Conservation (phyloP, 139 green algal genomes). For the Trebouxia sp. region DNA sequence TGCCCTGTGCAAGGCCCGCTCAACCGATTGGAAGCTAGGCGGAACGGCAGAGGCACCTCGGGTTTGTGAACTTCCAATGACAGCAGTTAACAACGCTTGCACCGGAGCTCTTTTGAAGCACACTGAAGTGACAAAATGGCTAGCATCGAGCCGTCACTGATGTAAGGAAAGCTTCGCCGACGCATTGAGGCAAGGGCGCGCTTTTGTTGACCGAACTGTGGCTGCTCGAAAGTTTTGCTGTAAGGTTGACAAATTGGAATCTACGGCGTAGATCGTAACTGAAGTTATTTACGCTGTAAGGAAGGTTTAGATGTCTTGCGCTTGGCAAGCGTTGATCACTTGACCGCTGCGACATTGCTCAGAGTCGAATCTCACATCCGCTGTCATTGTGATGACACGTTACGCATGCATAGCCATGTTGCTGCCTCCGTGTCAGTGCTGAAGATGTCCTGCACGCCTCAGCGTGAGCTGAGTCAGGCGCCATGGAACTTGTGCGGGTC, state of each 20-base stretch:
- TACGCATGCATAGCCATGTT: no score
- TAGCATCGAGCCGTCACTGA: not conserved
- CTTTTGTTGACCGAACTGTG: not conserved
- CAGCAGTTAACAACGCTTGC: no score
- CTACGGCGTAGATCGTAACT: not conserved
- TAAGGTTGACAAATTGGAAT: not conserved
- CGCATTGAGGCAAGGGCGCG: not conserved
- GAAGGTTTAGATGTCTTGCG: no score
- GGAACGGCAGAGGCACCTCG: not conserved
- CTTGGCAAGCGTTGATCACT: no score
- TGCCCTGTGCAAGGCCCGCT: not conserved
- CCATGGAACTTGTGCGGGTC: not conserved
- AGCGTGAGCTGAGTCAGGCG: no score
- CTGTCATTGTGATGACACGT: no score
- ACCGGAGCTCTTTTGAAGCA: not conserved
- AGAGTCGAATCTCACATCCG: no score
- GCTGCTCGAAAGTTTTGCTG: not conserved
- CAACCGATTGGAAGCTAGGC: no score
- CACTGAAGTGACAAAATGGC: not conserved
- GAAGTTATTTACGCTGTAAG: not conserved
- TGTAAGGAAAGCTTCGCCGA: not conserved
- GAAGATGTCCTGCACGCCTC: no score
- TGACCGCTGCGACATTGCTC: no score
- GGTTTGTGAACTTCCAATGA: constrained; percentile 8
- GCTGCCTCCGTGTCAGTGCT: no score